Evolutionary conservation across 1,139 yeast genomes (phyloP).

Genomic region (Magnusiomyces tetraspermus): DNA sequence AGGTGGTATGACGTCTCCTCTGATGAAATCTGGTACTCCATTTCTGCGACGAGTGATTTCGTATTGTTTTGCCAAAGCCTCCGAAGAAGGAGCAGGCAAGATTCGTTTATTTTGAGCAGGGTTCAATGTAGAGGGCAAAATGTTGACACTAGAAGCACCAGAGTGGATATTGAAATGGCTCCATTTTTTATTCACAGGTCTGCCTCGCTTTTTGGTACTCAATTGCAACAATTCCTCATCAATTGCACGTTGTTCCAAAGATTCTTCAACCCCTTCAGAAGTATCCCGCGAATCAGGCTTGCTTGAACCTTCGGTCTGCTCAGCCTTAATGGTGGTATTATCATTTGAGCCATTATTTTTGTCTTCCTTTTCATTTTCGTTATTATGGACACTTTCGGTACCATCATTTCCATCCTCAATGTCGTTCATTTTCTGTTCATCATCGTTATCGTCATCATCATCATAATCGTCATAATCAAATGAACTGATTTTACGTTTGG

Average conservation of each 20-base stretch:
- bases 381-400: no score
- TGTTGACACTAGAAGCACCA: background rate
- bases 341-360: no score
- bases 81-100: background rate
- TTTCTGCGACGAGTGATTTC: background rate
- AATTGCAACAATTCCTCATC: background rate
- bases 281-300: background rate
- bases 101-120: no score
- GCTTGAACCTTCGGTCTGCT: background rate
- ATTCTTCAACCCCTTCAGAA: background rate
- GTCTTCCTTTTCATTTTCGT: no score
- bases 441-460: conserved; percentile 3
- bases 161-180: background rate
- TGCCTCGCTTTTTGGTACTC: background rate
- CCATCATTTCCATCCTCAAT: no score
- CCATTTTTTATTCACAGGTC: background rate
- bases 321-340: background rate
- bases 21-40: background rate
- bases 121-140: no score
- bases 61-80: background rate
- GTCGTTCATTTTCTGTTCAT: no score
- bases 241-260: background rate
- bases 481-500: background rate
- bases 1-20: background rate
- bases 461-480: conserved; percentile 1